Evolutionary conservation across 805 yeast species (phyloP), one percentile per base, ranked within the genome.

Genomic region (Geotrichum ghanense): DNA sequence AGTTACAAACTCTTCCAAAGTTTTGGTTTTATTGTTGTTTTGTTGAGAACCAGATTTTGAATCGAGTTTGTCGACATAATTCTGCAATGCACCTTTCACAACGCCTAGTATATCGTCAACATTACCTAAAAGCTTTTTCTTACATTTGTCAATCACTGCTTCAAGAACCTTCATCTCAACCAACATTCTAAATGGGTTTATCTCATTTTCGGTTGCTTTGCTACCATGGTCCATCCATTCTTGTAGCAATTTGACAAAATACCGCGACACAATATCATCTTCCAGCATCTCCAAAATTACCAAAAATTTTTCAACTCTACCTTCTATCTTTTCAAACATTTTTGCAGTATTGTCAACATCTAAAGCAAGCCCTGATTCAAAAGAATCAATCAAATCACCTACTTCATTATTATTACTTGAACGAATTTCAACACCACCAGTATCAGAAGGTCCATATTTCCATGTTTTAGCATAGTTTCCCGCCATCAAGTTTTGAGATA

Each of bases 91-190:
- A 10, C 69, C 68, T 21, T 71, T 58, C 2, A 78, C 65, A 16
- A 78, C 65, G 4, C 64, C 69, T 16, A 86, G 62, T 41, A 83
- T 69, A 42, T 80, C 83, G 2, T 63, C 62, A 0, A 88, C 80
- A 1, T 79, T 71, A 34, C 68, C 68, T 5, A 79, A 71, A 22
- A 82, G 57, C 41, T 69, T 70, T 6, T 78, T 76, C 50, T 76
- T 81, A 56, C 81, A 79, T 14, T 69, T 67, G 3, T 72, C 72
- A 21, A 79, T 76, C 26, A 85, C 63, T 25, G 65, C 62, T 56
- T 87, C 92, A 44, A 89, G 61, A 9, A 86, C 57, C 49, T 81
- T 74, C 49, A 86, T 65, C 56, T 83, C 81, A 4, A 78, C 64
- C 31, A 84, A 64, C 46, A 75, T 68, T 5, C 71, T 53, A 45